phyloP scores from a whole-genome alignment of 23 red algal genomes.

The Gracilariopsis chorda region DNA sequence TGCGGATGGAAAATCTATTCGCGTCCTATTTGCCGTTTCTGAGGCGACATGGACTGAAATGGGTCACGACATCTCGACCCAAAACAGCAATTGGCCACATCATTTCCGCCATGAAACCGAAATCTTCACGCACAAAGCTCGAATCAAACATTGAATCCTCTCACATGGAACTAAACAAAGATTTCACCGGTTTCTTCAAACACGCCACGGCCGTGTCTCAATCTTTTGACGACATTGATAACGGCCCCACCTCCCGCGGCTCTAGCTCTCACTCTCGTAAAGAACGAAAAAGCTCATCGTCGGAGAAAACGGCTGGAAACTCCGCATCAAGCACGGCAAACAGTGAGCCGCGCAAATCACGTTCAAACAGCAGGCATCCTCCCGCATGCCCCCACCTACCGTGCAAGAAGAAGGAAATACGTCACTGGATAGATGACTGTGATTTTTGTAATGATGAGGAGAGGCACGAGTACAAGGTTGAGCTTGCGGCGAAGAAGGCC shows the following conservation, averaged over 20 bases:
- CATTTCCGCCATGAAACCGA: no score
- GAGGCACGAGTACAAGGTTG: not conserved
- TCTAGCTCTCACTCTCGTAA: no score
- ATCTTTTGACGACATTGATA: not conserved
- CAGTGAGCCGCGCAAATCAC: no score
- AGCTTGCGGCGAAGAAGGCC: not conserved
- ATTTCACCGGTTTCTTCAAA: not conserved
- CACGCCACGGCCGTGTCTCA: no score
- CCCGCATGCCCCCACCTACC: not conserved
- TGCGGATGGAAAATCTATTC: not conserved
- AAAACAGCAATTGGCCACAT: no score
- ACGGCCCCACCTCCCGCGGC: not conserved
- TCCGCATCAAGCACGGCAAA: no score
- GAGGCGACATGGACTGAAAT: not conserved
- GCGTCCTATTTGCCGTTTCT: not conserved
- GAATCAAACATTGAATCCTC: no score
- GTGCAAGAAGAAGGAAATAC: not conserved
- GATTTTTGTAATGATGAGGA: not conserved
- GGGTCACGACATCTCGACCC: no score
- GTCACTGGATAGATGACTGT: conserved; percentile 18
- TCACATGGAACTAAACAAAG: not conserved
- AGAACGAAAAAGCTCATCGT: no score
- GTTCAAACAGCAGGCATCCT: not conserved
- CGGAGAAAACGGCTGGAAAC: no score
- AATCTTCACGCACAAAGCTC: no score